Percentiles rank a stretch among this genome's conserved stretches.
Conservation (phyloP, 2,329 filamentous ascomycete species). For the Colletotrichum limetticola region DNA sequence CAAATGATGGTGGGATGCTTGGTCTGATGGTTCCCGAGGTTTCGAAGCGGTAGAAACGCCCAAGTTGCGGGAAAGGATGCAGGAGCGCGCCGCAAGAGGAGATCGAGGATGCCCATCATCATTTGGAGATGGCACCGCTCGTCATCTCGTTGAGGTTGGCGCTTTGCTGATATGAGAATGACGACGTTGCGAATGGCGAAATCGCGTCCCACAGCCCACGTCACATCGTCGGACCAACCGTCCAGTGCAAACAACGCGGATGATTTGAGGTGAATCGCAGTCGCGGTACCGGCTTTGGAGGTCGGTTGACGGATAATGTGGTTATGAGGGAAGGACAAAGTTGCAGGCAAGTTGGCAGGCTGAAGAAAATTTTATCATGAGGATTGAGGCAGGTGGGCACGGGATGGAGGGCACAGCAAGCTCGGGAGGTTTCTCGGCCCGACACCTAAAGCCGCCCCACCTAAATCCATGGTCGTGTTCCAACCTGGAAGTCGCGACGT, state of each 20-base stretch:
- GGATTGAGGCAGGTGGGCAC: neutral
- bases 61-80: neutral
- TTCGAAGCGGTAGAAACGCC: neutral
- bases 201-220: neutral
- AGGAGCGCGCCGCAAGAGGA: neutral
- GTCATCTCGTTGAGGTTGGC: neutral
- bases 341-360: fast-evolving
- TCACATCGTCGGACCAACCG: neutral
- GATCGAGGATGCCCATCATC: slow-evolving; percentile 21
- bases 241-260: neutral
- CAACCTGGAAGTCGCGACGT: neutral
- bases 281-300: neutral
- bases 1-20: neutral
- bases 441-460: neutral
- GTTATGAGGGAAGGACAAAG: neutral
- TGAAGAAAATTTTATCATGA: slow-evolving; percentile 11
- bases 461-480: neutral
- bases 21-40: slow-evolving; percentile 4
- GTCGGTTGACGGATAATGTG: neutral
- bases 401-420: slow-evolving; percentile 4
- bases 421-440: slow-evolving; percentile 31
- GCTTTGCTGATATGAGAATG: slow-evolving; percentile 8
- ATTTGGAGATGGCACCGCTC: slow-evolving; percentile 5
- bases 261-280: neutral
- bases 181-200: neutral